A percentile compares a stretch with the other conserved stretches of the same genome.
Conservation (phyloP, 352 stramenopile genomes). For the Pilasporangium apinafurcum region DNA sequence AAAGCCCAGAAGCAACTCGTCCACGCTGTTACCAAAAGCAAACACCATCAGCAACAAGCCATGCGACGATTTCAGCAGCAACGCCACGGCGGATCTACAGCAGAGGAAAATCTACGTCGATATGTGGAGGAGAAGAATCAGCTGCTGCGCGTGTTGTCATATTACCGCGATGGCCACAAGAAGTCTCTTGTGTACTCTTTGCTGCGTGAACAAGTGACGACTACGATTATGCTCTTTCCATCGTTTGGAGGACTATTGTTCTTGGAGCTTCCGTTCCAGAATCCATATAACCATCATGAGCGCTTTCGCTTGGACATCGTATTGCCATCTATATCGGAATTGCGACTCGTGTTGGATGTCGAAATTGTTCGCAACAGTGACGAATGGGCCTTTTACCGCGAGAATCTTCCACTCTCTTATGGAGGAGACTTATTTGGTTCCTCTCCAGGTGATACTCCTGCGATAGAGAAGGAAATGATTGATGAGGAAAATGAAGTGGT, state of each 20-base stretch:
- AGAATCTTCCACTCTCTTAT: conserved; percentile 51
- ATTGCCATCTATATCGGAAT: conserved; percentile 19
- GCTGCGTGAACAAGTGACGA: conserved; percentile 86
- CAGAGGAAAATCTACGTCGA: conserved; percentile 23
- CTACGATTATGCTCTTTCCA: conserved; percentile 72
- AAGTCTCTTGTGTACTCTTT: conserved; percentile 90
- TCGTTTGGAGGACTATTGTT: conserved; percentile 77
- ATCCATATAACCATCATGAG: conserved; percentile 90
- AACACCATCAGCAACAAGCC: conserved; percentile 14
- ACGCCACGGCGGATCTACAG: background rate
- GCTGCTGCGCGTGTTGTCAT: conserved; percentile 82
- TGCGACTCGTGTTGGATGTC: conserved; percentile 37
- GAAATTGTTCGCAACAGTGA: conserved; percentile 68
- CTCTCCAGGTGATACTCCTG: conserved; percentile 7
- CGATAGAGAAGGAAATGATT: conserved; percentile 91
- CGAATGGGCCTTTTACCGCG: conserved; percentile 85
- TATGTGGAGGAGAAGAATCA: conserved; percentile 80
- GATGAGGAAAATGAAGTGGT: conserved; percentile 84
- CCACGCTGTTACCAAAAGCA: conserved; percentile 28
- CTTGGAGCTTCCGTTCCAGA: conserved; percentile 86
- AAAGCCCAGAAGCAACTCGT: conserved; percentile 56
- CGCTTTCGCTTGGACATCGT: conserved; percentile 86
- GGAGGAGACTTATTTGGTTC: too few relatives aligned
- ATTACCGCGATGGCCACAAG: conserved; percentile 93
- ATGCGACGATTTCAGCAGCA: conserved; percentile 9